A percentile compares a stretch with the other conserved stretches of the same genome.
phyloP scores from a whole-genome alignment of 768 basidiomycete genomes.

The Boletus rubroflammeus region DNA sequence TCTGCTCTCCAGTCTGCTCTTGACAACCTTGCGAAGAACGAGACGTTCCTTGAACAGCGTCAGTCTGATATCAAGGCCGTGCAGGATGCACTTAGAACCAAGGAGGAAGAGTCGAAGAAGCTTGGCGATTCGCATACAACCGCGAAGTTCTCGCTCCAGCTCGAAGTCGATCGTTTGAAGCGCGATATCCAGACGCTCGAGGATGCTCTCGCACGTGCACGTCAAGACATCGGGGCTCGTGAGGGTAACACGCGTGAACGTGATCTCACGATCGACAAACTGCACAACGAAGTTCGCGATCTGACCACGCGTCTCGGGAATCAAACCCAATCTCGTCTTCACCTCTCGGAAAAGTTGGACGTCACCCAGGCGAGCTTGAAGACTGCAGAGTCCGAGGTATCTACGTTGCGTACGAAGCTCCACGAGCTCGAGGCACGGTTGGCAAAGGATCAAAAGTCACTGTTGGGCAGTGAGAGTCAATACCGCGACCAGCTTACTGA shows the following conservation, averaged over 20 bases:
- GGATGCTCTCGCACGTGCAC: conserved; percentile 68
- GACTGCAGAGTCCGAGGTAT: conserved; percentile 65
- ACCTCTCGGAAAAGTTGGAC: conserved; percentile 90
- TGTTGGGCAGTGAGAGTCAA: conserved; percentile 70
- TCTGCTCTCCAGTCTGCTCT: conserved; percentile 61
- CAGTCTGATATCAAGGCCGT: conserved; percentile 74
- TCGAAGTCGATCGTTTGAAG: conserved; percentile 83
- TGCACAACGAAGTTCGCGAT: conserved; percentile 80
- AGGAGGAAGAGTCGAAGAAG: conserved; percentile 75
- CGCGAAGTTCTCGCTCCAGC: conserved; percentile 80
- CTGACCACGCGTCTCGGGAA: conserved; percentile 73
- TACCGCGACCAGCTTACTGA: conserved; percentile 92
- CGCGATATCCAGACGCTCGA: conserved; percentile 81
- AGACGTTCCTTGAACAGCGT: conserved; percentile 63
- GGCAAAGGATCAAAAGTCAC: conserved; percentile 74
- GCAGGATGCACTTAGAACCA: conserved; percentile 62
- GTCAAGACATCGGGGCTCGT: conserved; percentile 63
- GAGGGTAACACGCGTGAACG: conserved; percentile 66
- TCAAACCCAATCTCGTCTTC: conserved; percentile 84
- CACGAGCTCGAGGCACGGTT: conserved; percentile 76
- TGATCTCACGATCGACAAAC: conserved; percentile 67
- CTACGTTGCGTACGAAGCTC: conserved; percentile 54
- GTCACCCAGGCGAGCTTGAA: conserved; percentile 55
- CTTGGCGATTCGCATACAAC: conserved; percentile 82
- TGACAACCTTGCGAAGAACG: conserved; percentile 57